A percentile compares a stretch with the other conserved stretches of the same genome.
Conservation (phyloP, 371 early-diverging fungal species). For the Mucor saturninus region DNA sequence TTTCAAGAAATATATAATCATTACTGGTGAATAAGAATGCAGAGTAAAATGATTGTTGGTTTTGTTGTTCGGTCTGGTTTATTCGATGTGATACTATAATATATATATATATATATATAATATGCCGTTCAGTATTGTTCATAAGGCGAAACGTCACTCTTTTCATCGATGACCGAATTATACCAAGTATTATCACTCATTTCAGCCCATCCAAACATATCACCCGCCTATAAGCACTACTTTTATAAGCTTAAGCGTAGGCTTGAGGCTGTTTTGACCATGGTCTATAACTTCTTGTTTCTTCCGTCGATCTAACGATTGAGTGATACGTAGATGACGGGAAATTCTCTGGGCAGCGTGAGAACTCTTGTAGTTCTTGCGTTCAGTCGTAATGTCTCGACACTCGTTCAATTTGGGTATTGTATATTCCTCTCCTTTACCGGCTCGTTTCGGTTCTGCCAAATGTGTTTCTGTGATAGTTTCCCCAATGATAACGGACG, state of each 20-base stretch:
- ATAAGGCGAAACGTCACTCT: slow-evolving; percentile 12
- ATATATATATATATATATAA: slow-evolving; percentile 3
- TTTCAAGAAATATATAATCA: background rate
- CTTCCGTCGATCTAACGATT: too few relatives aligned
- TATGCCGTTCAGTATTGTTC: background rate
- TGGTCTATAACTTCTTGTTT: too few relatives aligned
- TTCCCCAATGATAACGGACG: slow-evolving; percentile 6
- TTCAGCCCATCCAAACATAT: slow-evolving; percentile 14
- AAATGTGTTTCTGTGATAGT: background rate
- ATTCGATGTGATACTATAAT: background rate
- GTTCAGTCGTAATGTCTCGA: too few relatives aligned
- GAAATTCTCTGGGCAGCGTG: too few relatives aligned
- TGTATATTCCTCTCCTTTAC: background rate
- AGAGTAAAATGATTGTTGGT: slow-evolving; percentile 6
- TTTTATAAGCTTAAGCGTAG: too few relatives aligned
- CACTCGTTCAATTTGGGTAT: too few relatives aligned
- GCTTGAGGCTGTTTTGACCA: too few relatives aligned
- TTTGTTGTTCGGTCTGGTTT: slow-evolving; percentile 7
- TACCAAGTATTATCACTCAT: slow-evolving; percentile 9
- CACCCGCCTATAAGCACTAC: too few relatives aligned
- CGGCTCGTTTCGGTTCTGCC: background rate
- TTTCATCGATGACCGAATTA: background rate
- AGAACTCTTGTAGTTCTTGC: too few relatives aligned
- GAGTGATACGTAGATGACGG: too few relatives aligned
- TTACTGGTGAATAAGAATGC: slow-evolving; percentile 8